Percentiles rank a stretch among this genome's conserved stretches.
phyloP scores from a whole-genome alignment of 73 alveolate genomes.

The Paramecium primaurelia region DNA sequence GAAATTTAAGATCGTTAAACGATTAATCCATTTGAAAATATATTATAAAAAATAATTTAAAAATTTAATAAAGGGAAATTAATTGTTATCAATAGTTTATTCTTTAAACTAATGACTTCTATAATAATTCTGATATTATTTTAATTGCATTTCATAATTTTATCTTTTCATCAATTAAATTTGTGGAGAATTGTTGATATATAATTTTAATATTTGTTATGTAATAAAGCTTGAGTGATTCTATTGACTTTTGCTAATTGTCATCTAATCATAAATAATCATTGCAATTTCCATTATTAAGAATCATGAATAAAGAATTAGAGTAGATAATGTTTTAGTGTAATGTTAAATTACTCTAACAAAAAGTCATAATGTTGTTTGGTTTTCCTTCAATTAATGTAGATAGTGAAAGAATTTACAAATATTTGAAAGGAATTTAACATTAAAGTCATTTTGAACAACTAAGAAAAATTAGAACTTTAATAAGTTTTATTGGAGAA shows the following conservation, averaged over 20 bases:
- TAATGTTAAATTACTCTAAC: background rate
- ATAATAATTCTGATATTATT: no score
- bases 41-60: background rate
- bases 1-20: constrained; percentile 43
- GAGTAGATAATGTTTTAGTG: background rate
- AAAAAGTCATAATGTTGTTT: background rate
- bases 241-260: no score
- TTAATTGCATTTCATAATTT: no score
- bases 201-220: no score
- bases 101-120: no score
- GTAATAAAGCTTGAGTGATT: background rate
- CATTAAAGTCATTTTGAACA: background rate
- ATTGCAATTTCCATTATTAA: background rate
- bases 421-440: background rate
- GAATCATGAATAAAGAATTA: no score
- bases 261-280: background rate
- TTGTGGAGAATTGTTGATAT: no score
- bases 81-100: no score
- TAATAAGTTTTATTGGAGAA: background rate
- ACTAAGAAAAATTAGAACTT: background rate
- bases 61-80: background rate
- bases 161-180: no score
- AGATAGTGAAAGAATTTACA: background rate
- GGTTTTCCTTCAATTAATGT: background rate
- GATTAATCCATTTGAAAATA: constrained; percentile 18